phyloP scores from a whole-genome alignment of 2,329 filamentous ascomycete species.

The Aspergillus floridensis region DNA sequence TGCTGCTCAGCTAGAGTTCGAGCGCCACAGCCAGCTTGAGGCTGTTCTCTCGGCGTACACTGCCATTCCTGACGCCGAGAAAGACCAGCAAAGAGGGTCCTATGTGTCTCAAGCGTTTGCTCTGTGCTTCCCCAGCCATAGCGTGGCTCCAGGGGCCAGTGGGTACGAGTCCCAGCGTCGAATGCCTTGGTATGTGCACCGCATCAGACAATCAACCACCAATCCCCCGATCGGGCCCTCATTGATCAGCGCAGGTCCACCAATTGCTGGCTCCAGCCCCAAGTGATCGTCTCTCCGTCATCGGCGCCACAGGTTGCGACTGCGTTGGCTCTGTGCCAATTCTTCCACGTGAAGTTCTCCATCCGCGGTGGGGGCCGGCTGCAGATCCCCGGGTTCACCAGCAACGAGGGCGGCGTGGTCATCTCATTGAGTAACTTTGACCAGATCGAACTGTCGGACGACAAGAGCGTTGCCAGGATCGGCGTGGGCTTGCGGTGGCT shows the following conservation, averaged over 20 bases:
- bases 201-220: neutral
- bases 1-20: neutral
- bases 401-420: slow-evolving; percentile 41
- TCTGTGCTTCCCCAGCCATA: neutral
- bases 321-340: neutral
- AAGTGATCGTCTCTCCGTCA: neutral
- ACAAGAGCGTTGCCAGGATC: slow-evolving; percentile 40
- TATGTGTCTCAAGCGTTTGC: neutral
- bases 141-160: neutral
- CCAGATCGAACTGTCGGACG: slow-evolving; percentile 31
- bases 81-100: neutral
- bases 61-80: neutral
- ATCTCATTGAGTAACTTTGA: slow-evolving; percentile 50
- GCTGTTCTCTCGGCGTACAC: neutral
- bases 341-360: slow-evolving; percentile 18
- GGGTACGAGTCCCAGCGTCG: slow-evolving; percentile 4
- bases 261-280: slow-evolving; percentile 4
- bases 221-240: neutral
- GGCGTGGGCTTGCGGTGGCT: slow-evolving; percentile 49
- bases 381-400: slow-evolving; percentile 20
- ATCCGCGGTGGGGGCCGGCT: slow-evolving; percentile 19
- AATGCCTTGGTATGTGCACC: slow-evolving; percentile 1
- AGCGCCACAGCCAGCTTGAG: neutral
- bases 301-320: neutral
- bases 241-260: neutral